Base-by-base conservation (phyloP, 208 protist genomes). In the Trypanosoma scelopori region DNA sequence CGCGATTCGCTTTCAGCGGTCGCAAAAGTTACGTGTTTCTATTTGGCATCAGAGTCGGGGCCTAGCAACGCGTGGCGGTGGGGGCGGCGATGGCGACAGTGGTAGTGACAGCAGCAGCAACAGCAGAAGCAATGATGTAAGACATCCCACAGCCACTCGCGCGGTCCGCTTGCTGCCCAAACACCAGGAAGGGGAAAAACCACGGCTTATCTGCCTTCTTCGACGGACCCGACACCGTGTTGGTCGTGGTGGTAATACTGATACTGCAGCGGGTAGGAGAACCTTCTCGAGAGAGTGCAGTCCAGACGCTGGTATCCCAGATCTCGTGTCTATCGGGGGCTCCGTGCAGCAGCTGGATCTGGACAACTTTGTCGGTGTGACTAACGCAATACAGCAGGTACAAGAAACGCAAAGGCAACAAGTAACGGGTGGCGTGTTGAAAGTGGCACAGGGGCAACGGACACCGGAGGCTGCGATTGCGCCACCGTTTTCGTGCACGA, bases 181-280 rank as follows among this genome's bases (percentile, higher is more conserved):
- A 20, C 28, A 47, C 22, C 18, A 20, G 22, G 35, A 37, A 65
- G 46, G 46, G 1, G 49, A 57, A 23, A 51, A 27, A 23, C 52
- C 63, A 12, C 50, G 52, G 30, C 28, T 68, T 35, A 68, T 68
- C 32, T 68, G 63, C 49, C 1, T 45, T 22, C 41, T 42, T 9
- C 41, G 63, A 23, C 43, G 63, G 4, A 20, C 52, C 7, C 16
- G 23, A n/a, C 30, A 23, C 22, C 27, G 7, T 32, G 12, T 18
- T 47, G 39, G 22, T 53, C 18, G 5, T 55, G 37, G 7, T 32
- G 12, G 5, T 47, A 25, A 12, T 53, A 18, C 1, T 55, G 37
- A 37, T 37, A 9, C 46, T 22, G 25, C 12, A 50, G 25, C 22
- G 46, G 18, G 13, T 50, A n/a, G 3, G n/a, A 9, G 25, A 9